Evolutionary conservation across 352 stramenopile genomes (phyloP).

Genomic region (Blastocystis sp.): DNA sequence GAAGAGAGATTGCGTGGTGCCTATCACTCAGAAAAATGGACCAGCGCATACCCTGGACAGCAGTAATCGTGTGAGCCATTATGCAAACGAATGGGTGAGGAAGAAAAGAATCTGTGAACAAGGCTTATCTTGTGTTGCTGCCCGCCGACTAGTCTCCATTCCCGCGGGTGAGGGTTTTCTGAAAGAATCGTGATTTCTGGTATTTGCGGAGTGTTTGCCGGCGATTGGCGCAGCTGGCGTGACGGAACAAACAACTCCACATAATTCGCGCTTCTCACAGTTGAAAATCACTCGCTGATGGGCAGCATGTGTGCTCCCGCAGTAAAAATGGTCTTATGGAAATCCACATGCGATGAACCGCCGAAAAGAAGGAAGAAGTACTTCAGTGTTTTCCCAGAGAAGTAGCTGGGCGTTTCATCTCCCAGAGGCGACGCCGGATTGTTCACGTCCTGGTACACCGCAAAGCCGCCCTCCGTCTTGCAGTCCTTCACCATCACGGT

Average conservation of each 20-base stretch:
- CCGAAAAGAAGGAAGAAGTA: slow-evolving; percentile 85
- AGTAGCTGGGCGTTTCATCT: slow-evolving; percentile 83
- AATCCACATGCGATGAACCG: slow-evolving; percentile 76
- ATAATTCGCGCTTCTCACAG: neutral
- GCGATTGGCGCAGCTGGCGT: neutral
- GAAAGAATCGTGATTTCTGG: neutral
- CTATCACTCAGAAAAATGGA: neutral
- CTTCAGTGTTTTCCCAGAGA: slow-evolving; percentile 87
- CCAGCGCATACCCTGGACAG: slow-evolving; percentile 48
- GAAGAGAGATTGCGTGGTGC: slow-evolving; percentile 49
- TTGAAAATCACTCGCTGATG: slow-evolving; percentile 22
- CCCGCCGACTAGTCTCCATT: neutral
- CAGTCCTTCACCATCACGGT: slow-evolving; percentile 75
- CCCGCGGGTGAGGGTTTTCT: neutral
- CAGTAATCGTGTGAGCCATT: slow-evolving; percentile 66
- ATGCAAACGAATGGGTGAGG: neutral
- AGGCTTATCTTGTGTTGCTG: neutral
- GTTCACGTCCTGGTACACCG: slow-evolving; percentile 76
- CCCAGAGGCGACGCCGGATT: slow-evolving; percentile 29
- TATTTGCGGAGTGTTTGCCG: neutral
- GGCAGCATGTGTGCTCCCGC: slow-evolving; percentile 81
- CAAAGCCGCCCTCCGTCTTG: slow-evolving; percentile 76
- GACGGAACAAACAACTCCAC: slow-evolving; percentile 37
- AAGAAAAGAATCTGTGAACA: slow-evolving; percentile 32
- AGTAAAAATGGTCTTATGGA: slow-evolving; percentile 82